Evolutionary conservation across 345 rosid genomes (phyloP).

Genomic region (Gossypium anomalum): DNA sequence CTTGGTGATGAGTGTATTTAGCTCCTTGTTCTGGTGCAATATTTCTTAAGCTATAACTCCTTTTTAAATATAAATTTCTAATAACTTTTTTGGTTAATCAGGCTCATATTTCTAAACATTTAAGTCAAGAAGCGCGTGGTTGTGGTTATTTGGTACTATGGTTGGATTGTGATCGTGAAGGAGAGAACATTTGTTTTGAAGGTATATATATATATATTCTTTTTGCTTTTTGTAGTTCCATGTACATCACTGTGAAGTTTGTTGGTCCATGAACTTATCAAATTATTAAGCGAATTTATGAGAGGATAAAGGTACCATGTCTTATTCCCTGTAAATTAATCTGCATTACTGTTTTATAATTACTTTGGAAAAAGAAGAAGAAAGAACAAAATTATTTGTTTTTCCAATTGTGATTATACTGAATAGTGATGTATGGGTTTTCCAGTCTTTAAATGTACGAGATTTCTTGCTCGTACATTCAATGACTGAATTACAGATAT

Average conservation of each 20-base stretch:
- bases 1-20: background rate
- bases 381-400: background rate
- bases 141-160: conserved; percentile 81
- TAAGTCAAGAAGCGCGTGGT: conserved; percentile 87
- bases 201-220: conserved; percentile 25
- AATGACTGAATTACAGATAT: background rate
- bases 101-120: conserved; percentile 80
- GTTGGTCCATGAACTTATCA: background rate
- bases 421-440: too few species aligned
- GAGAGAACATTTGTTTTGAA: conserved; percentile 98
- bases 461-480: too few species aligned
- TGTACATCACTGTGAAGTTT: conserved; percentile 1
- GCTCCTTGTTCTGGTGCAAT: background rate
- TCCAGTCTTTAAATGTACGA: too few species aligned
- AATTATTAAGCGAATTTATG: conserved; percentile 3
- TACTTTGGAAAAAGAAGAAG: background rate
- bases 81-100: conserved; percentile 27
- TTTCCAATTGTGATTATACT: too few species aligned
- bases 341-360: background rate
- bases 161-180: conserved; percentile 99
- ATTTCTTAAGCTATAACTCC: background rate
- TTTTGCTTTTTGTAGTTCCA: background rate
- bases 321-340: background rate
- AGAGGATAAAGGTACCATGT: background rate
- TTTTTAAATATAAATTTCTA: conserved; percentile 13